Evolutionary conservation across 2,329 filamentous ascomycete species (phyloP).

Genomic region (Lachnellula hyalina): DNA sequence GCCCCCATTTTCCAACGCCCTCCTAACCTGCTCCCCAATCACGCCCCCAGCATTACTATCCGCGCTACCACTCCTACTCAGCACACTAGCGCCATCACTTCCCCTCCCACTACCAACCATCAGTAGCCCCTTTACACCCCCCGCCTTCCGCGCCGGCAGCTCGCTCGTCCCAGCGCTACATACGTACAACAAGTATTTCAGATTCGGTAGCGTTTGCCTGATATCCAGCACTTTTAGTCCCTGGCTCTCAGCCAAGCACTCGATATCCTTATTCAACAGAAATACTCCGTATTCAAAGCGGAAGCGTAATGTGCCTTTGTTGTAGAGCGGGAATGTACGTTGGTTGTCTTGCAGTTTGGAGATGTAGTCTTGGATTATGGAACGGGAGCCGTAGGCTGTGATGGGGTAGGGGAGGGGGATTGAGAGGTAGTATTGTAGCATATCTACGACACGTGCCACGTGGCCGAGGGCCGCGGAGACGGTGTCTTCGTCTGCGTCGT

Average conservation of each 20-base stretch:
- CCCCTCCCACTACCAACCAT: conserved; percentile 33
- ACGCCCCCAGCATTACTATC: conserved; percentile 20
- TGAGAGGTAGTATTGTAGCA: conserved; percentile 77
- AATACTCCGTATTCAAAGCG: conserved; percentile 96
- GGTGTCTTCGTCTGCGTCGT: conserved; percentile 64
- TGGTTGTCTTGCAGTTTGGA: conserved; percentile 43
- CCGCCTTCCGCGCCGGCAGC: conserved; percentile 55
- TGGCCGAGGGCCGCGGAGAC: conserved; percentile 79
- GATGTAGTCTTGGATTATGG: conserved; percentile 72
- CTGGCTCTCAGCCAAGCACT: conserved; percentile 58
- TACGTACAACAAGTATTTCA: conserved; percentile 89
- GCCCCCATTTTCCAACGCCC: conserved; percentile 2
- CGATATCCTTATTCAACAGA: conserved; percentile 92
- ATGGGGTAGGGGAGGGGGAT: conserved; percentile 78
- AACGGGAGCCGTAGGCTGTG: conserved; percentile 65
- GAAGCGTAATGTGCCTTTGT: conserved; percentile 68
- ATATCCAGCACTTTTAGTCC: conserved; percentile 82
- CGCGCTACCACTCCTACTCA: conserved; percentile 27
- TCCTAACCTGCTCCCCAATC: neutral
- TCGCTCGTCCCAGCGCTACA: conserved; percentile 71
- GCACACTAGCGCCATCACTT: neutral
- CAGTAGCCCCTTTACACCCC: conserved; percentile 56
- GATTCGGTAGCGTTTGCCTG: conserved; percentile 83
- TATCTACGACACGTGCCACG: conserved; percentile 67
- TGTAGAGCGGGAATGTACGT: conserved; percentile 75